Base-by-base conservation (phyloP, 177 flowering plant species). In the Vitis hybrid region DNA sequence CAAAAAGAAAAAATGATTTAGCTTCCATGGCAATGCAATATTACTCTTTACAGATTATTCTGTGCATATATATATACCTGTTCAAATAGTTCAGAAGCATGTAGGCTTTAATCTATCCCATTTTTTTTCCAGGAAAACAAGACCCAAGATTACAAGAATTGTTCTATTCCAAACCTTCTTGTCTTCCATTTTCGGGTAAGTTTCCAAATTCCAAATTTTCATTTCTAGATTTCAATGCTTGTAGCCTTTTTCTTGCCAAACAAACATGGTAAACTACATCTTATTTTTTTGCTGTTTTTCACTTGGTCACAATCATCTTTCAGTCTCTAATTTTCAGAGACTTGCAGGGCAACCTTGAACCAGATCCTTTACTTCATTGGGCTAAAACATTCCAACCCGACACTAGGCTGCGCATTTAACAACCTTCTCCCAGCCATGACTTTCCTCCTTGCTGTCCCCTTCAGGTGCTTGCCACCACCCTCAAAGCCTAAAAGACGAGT, bases 111-210 rank as follows among this genome's bases (percentile, higher is more conserved):
- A 16, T 39, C 15, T 64, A 10, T 66, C 31, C 69, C 1, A 7
- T 66, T 66, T 26, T 22, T 55, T 66, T 14, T 74, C 12, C 80
- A 94, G 99, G 86, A 88, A 85, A 66, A 85, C 86, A 7, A 81
- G 85, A 55, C 87, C 89, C 10, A 84, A 60, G 79, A 78, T 94
- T 61, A 92, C 93, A 0, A 45, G 49, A 69, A 9, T 69, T 0
- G 71, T 91, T 60, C 74, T 90, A 22, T 78, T 85, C 69, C 89
- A 88, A 71, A 83, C 88, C 21, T 79, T 92, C 69, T 55, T 84
- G 29, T 87, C 88, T 65, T 91, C 99, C 62, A 63, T 90, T 52
- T 80, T 88, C n/a, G 99, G 99, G 99, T 91, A 77, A 82, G 84
- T 76, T 22, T 26, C 16, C 19, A 26, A 1, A 19, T 19, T 9